Evolutionary conservation across 1,139 yeast species (phyloP), one percentile per base, ranked within the genome.

Genomic region (Suhomyces terraborum): DNA sequence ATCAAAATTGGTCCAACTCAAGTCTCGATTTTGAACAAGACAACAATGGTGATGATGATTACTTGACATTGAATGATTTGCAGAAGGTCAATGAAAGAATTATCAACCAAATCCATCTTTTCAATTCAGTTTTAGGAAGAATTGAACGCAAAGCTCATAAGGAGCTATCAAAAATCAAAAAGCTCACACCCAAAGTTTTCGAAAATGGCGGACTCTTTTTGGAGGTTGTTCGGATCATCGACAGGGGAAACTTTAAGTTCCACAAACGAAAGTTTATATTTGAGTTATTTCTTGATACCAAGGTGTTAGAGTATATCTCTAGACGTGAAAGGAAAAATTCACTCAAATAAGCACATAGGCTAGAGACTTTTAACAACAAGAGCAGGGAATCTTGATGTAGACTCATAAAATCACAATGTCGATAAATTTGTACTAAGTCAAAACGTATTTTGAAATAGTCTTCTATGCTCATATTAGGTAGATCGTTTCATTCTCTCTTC

Each of bases 81-180:
- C 45, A 41, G 20, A 41, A 41, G 20, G 62, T 77, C 1, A 65
- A 71, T 45, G 63, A 59, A 14, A 54, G 58, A 32, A 56, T 71
- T n/a, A 69, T 78, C 21, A 72, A 69, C 39, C 67, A 87, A 16
- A 64, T 84, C 23, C 71, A 74, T 29, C 71, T 80, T 16, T 70
- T 86, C 36, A 78, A 85, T 37, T 80, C 85, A 23, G 74, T 86
- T 36, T 72, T 84, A 44, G 80, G 81, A 44, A 84, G 79, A 47
- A 77, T 84, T 27, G 80, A 88, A 37, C 77, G 82, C 37, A 79
- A 79, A 38, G 87, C 95, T 0, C 76, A 80, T 27, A 77, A 77
- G 47, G 83, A 79, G 41, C 71, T 89, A 42, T 76, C 75, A 8
- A 73, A 72, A 35, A 56, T 88, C 44, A 81, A 84, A 48, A 64